A percentile compares a stretch with the other conserved stretches of the same genome.
Evolutionary conservation across 257 asterid species (phyloP).

Genomic region (Solanum tacnaense): DNA sequence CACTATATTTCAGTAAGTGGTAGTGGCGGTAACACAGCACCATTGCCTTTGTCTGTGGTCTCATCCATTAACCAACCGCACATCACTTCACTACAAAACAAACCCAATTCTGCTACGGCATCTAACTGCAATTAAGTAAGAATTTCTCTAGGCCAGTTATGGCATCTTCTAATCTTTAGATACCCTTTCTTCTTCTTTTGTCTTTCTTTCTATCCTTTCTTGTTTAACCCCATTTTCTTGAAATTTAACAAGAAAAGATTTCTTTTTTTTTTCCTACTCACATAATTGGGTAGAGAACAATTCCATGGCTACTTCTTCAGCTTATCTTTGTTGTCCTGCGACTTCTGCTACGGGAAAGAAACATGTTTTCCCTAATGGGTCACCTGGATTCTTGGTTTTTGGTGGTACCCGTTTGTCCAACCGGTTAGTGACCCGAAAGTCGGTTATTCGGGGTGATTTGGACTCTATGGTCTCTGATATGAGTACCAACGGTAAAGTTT

Average conservation of each 20-base stretch:
- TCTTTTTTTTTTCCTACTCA: not conserved
- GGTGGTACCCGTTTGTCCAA: conserved; percentile 13
- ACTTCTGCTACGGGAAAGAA: conserved; percentile 24
- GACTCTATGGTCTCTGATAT: conserved; percentile 87
- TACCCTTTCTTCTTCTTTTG: conserved; percentile 4
- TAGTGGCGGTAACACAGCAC: not conserved
- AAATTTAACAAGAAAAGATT: not conserved
- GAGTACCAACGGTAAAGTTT: conserved; percentile 59
- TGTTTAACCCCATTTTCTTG: not conserved
- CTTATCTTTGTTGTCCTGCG: conserved; percentile 46
- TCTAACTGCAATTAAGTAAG: not conserved
- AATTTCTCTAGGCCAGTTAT: not conserved
- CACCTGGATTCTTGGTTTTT: conserved; percentile 15
- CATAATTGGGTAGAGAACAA: not conserved
- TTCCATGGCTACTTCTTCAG: conserved; percentile 44
- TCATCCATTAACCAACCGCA: not conserved
- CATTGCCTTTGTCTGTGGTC: not conserved
- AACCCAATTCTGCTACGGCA: not conserved
- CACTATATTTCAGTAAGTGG: not conserved
- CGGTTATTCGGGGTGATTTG: conserved; percentile 64
- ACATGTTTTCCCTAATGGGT: conserved; percentile 11
- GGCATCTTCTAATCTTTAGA: conserved; percentile 20
- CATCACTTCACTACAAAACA: not conserved
- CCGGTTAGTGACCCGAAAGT: conserved; percentile 32
- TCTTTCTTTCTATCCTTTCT: not conserved